Conservation (phyloP, 495 filamentous ascomycete genomes). For the Trichoderma erinaceum region DNA sequence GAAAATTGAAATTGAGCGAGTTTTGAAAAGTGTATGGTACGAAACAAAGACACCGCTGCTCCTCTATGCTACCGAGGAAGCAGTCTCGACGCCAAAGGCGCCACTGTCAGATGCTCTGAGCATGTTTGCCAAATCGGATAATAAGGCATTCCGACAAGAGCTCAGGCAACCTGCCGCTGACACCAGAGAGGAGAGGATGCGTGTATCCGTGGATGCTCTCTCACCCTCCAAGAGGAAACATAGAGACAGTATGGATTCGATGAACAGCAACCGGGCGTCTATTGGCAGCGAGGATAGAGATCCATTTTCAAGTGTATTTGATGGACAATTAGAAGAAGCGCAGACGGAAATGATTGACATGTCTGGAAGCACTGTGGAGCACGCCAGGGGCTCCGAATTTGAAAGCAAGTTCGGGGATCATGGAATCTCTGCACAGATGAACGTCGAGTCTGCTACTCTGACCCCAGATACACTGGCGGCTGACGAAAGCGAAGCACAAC, state of each 20-base stretch:
- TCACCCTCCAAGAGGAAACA: conserved; percentile 24
- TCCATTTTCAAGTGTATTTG: conserved; percentile 18
- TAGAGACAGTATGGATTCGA: conserved; percentile 30
- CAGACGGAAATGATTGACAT: conserved; percentile 16
- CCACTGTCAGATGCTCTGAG: conserved; percentile 36
- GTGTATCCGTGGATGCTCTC: conserved; percentile 7
- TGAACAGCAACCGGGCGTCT: conserved; percentile 33
- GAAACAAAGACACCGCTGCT: conserved; percentile 30
- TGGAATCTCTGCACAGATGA: neutral
- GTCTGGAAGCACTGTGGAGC: neutral
- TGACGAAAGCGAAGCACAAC: neutral
- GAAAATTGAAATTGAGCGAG: conserved; percentile 18
- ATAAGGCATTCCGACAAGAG: conserved; percentile 39
- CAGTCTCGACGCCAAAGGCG: conserved; percentile 27
- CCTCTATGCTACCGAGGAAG: conserved; percentile 38
- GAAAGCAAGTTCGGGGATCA: neutral
- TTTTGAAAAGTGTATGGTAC: conserved; percentile 27
- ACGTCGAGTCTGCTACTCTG: neutral
- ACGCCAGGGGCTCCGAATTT: neutral
- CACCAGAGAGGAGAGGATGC: neutral
- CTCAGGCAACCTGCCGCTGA: conserved; percentile 24
- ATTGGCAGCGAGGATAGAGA: conserved; percentile 17
- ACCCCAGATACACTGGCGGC: conserved; percentile 4
- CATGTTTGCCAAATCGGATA: conserved; percentile 40
- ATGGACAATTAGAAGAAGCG: conserved; percentile 5